These are phyloP conservation scores for Hypoxylon sp. DNA, from an alignment of 2,329 filamentous ascomycete species.

Conservation along the genomic window DNA sequence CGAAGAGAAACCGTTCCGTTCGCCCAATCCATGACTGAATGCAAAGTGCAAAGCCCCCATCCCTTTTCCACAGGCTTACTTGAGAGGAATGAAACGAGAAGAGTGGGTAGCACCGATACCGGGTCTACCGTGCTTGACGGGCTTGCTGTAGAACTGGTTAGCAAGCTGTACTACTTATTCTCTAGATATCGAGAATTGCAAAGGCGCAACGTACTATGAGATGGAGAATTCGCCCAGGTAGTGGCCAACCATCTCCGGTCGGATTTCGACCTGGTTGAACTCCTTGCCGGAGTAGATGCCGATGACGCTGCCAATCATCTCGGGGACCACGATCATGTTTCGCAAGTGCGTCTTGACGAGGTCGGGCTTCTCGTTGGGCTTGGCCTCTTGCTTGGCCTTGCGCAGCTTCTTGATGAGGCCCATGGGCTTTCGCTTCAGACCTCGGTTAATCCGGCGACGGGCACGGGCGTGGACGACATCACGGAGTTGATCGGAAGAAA, in stretches of 20 bases:
- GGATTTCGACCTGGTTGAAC: conserved; percentile 99
- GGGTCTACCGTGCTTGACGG: conserved; percentile 99
- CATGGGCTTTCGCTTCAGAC: conserved; percentile 99
- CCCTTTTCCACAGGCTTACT: conserved; percentile 75
- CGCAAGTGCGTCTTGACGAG: conserved; percentile 99
- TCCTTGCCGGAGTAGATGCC: conserved; percentile 99
- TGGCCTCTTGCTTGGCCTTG: conserved; percentile 98
- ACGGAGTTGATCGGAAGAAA: conserved; percentile 97
- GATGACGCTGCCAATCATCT: conserved; percentile 99
- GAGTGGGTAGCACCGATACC: conserved; percentile 99
- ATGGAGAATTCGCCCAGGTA: conserved; percentile 99
- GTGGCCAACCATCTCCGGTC: conserved; percentile 99
- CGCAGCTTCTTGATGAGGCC: conserved; percentile 99
- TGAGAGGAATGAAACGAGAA: conserved; percentile 99
- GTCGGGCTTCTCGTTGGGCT: conserved; percentile 99
- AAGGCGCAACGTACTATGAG: conserved; percentile 85
- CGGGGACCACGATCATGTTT: conserved; percentile 99
- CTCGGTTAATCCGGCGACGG: conserved; percentile 98
- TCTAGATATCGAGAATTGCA: neutral
- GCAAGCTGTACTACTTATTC: conserved; percentile 46
- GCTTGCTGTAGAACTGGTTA: conserved; percentile 79
- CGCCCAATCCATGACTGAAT: conserved; percentile 67
- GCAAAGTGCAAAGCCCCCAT: conserved; percentile 68
- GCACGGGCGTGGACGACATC: conserved; percentile 99
- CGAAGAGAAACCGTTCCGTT: conserved; percentile 68